These are phyloP conservation scores for Ottelia alismoides DNA, from an alignment of 106 monocot species.

Conservation along the genomic window DNA sequence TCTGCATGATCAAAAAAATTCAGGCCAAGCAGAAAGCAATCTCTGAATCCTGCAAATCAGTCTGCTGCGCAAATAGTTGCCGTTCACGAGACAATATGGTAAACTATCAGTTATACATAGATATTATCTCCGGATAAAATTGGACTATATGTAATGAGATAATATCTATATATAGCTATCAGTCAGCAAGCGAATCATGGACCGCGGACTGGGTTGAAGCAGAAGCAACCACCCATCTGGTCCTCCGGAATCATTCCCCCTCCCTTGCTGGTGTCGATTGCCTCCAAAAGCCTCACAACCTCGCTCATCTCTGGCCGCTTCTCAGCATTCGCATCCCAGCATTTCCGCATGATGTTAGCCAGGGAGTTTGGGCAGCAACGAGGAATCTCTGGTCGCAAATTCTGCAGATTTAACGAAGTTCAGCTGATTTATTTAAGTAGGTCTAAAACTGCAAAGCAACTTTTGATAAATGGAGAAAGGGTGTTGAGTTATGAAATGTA, in stretches of 20 bases:
- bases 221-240: slow-evolving; percentile 22
- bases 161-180: neutral
- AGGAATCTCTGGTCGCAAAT: slow-evolving; percentile 53
- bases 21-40: neutral
- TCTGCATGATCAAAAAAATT: neutral
- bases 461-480: no score
- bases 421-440: no score
- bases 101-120: no score
- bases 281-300: slow-evolving; percentile 49
- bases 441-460: no score
- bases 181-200: slow-evolving; percentile 22
- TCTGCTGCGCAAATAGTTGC: neutral
- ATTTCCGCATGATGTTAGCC: slow-evolving; percentile 54
- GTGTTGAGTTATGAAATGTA: no score
- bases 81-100: no score
- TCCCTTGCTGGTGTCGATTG: slow-evolving; percentile 31
- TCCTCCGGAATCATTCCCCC: slow-evolving; percentile 55
- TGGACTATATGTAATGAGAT: neutral
- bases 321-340: slow-evolving; percentile 50
- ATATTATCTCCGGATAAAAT: neutral
- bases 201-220: slow-evolving; percentile 23
- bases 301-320: slow-evolving; percentile 50
- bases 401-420: slow-evolving; percentile 22
- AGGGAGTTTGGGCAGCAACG: slow-evolving; percentile 42
- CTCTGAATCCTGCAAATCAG: neutral